phyloP scores from a whole-genome alignment of 257 asterid species.

The Fraxinus pennsylvanica region DNA sequence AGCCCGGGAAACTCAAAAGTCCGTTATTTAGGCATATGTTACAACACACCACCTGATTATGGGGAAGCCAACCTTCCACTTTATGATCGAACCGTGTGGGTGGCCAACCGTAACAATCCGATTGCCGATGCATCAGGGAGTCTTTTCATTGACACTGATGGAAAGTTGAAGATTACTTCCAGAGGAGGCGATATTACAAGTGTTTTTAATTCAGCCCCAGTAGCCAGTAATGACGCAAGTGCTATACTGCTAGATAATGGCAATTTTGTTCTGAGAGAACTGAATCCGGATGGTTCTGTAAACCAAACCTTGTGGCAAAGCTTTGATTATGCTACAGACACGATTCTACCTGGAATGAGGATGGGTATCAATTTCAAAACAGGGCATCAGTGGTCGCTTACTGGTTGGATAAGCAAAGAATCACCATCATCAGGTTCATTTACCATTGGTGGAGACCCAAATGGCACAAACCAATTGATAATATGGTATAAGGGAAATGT shows the following conservation, averaged over 20 bases:
- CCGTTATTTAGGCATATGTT: conserved; percentile 36
- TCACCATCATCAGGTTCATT: conserved; percentile 32
- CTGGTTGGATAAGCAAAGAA: conserved; percentile 29
- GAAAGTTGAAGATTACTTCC: conserved; percentile 25
- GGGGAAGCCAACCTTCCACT: neutral
- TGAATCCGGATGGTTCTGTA: conserved; percentile 23
- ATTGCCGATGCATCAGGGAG: conserved; percentile 23
- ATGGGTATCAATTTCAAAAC: conserved; percentile 31
- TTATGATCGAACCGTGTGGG: conserved; percentile 28
- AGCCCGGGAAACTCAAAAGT: conserved; percentile 16
- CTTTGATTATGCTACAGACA: conserved; percentile 36
- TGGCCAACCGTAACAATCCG: conserved; percentile 35
- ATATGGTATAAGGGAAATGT: conserved; percentile 22
- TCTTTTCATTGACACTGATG: conserved; percentile 27
- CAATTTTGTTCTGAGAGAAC: conserved; percentile 24
- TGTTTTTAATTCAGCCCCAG: conserved; percentile 13
- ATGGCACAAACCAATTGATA: conserved; percentile 28
- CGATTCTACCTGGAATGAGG: conserved; percentile 36
- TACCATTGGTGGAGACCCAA: conserved; percentile 28
- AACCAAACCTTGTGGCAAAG: conserved; percentile 32
- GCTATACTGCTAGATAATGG: conserved; percentile 30
- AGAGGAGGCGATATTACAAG: neutral
- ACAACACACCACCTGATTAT: neutral
- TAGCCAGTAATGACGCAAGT: conserved; percentile 17
- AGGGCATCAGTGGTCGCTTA: conserved; percentile 33